Base-by-base conservation (phyloP, 2,329 filamentous ascomycete genomes). In the Pestalotiopsis sp. region DNA sequence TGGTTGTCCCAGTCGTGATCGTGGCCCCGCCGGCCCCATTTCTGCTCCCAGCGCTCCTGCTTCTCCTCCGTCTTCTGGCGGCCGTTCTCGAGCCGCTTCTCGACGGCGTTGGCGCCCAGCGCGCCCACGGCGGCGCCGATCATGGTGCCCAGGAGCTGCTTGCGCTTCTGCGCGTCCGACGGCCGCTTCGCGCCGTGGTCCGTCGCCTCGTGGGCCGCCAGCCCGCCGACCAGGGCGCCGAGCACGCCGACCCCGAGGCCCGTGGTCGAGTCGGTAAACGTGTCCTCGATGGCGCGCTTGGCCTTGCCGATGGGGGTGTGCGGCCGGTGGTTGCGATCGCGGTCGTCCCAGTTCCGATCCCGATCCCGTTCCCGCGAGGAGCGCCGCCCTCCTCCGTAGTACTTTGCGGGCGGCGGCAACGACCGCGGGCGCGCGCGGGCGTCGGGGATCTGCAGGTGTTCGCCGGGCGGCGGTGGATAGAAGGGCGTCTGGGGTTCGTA, bases 61-160 rank as follows among this genome's bases (percentile, higher is more conserved):
- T 73, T 69, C 13, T 36, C 65, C 57, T 70, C 68, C 49, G 76
- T 76, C 36, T 72, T 69, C n/a, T 74, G 74, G n/a, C 76, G 75
- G 14, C 74, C 72, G 4, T 69, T 65, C 68, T 79, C 75, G 38
- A 80, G 69, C 23, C 75, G 71, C 71, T 76, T 78, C 74, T 77
- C 76, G 12, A 77, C 74, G 20, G 76, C 77, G 63, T 79, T 89
- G 13, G 86, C 86, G 4, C 85, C 86, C 11, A 89, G 79, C 3
- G 86, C 86, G 2, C 86, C 86, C 0, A 87, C 85, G 3, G 87
- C 84, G 1, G 86, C 87, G 2, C 87, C 86, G 3, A 88, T 80
- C 11, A 88, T 77, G 11, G 87, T 87, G 3, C 84, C 83, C 17
- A 87, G 75, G 65, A 84, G 76, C 66, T 78, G 78, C 65, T 78